phyloP scores from a whole-genome alignment of 2,329 filamentous ascomycete genomes.

The Trichophyton equinum region DNA sequence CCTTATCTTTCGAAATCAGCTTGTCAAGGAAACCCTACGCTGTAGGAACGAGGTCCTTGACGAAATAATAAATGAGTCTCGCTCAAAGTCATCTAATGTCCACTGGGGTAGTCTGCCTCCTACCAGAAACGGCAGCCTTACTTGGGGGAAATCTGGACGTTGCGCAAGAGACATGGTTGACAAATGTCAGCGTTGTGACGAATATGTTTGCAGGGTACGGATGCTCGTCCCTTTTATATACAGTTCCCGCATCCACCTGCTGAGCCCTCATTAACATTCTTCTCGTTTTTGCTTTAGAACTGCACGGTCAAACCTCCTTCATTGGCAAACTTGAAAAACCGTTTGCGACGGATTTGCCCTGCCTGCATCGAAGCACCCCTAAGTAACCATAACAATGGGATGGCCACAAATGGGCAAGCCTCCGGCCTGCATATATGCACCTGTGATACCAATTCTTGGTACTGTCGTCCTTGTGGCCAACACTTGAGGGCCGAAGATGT shows the following conservation, averaged over 20 bases:
- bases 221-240: background rate
- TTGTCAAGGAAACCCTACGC: constrained; percentile 63
- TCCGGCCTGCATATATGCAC: constrained; percentile 39
- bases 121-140: background rate
- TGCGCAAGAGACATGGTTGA: constrained; percentile 83
- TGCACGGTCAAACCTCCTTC: constrained; percentile 76
- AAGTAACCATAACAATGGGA: constrained; percentile 17
- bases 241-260: too few relatives aligned
- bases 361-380: constrained; percentile 63
- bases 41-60: constrained; percentile 57
- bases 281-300: constrained; percentile 48
- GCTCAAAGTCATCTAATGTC: background rate
- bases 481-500: constrained; percentile 48
- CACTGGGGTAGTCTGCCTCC: background rate
- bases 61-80: constrained; percentile 8
- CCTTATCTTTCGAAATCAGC: constrained; percentile 61
- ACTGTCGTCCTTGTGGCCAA: constrained; percentile 73
- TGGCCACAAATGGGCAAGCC: constrained; percentile 16
- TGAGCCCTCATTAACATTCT: too few relatives aligned
- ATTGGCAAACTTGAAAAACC: constrained; percentile 51
- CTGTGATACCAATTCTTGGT: constrained; percentile 55
- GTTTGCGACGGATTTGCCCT: constrained; percentile 69
- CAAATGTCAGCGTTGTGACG: constrained; percentile 65
- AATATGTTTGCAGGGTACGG: constrained; percentile 67
- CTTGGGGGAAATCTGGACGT: constrained; percentile 2